These are phyloP conservation scores for Phaffomyces thermotolerans DNA, from an alignment of 805 yeast species.

Conservation along the genomic window DNA sequence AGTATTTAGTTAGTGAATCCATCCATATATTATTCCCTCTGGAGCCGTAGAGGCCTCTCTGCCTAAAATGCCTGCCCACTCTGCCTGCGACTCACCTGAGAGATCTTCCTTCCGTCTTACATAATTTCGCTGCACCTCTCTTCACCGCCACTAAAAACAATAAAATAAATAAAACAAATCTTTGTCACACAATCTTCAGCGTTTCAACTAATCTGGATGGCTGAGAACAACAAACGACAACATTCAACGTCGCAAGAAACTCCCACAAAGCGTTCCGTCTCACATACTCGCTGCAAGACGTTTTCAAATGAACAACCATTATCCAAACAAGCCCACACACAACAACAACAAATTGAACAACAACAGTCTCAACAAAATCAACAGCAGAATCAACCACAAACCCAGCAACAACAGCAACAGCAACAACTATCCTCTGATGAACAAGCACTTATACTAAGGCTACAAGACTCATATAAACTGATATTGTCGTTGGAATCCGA, in stretches of 20 bases:
- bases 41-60: no score
- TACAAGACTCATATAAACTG: constrained; percentile 67
- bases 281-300: constrained; percentile 9
- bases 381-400: not conserved
- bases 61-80: no score
- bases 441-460: constrained; percentile 57
- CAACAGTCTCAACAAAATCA: no score
- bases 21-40: not conserved
- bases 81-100: no score
- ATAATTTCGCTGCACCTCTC: no score
- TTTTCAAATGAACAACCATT: constrained; percentile 5
- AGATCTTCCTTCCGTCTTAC: no score
- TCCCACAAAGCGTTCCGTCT: constrained; percentile 7
- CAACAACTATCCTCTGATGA: constrained; percentile 42
- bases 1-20: constrained; percentile 36
- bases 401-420: not conserved
- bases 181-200: not conserved
- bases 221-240: constrained; percentile 11
- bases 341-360: no score
- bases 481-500: constrained; percentile 62
- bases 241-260: constrained; percentile 8
- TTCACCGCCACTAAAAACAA: not conserved
- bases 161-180: not conserved
- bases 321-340: no score
- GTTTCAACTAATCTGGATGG: constrained; percentile 1